Base-by-base conservation (phyloP, 768 basidiomycete species). In the Phaeotremella skinneri region DNA sequence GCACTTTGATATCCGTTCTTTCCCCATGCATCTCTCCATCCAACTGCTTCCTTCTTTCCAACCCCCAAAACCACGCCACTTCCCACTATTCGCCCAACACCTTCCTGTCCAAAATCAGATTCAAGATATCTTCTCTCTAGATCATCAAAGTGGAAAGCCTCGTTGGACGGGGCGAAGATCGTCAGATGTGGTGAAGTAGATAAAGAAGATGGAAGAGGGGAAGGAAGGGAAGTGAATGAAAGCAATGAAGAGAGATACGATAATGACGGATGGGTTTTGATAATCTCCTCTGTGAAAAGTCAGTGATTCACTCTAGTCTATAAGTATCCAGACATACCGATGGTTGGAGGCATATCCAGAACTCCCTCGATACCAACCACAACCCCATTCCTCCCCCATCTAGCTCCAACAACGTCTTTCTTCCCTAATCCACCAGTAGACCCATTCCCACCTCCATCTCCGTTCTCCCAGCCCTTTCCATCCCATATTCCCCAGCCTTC, bases 71-170 rank as follows among this genome's bases (percentile, higher is more conserved):
- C 59, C 1, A 74, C 61, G n/a, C 70, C 67, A 13, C 64, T 57
- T 3, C 87, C 85, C 27, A 96, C 69, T 51, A 98, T 89, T 45
- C 83, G 84, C 13, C 78, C 78, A 21, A 94, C 80, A 69, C 96
- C 96, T 64, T 88, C 85, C 14, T 83, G 79, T 0, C 93, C 90
- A 66, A 87, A 94, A 59, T 85, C 84, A 67, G 89, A 91, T 78
- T 93, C 89, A 13, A 99, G 81, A 75, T 96, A 99, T 2, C 88
- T 75, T 45, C 86, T 84, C 73, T 98, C 92, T 51, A 90, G 83
- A 7, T 80, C 81, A 61, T 89, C 83, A 32, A 99, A 79, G 0
- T 49, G 16, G 86, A 91, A 98, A 13, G 94, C 96, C 32, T 83
- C 78, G 73, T 96, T 83, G 25, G 87, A 81, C 0, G 96, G 94